Base-by-base conservation (phyloP, 2,329 filamentous ascomycete genomes). In the Metarhizium robertsii region DNA sequence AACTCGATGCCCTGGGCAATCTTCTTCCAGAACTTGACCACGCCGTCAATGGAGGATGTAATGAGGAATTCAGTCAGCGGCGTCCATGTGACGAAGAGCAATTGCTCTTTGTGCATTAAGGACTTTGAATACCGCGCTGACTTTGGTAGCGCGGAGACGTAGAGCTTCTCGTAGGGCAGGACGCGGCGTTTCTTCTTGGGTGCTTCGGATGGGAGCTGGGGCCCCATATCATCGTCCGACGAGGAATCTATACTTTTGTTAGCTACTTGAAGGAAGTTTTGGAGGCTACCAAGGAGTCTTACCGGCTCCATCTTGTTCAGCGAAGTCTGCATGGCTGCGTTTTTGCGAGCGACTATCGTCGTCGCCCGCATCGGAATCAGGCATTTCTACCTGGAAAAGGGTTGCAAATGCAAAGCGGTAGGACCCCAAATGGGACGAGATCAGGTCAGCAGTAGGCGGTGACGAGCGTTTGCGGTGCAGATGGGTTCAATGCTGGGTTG, bases 11-110 rank as follows among this genome's bases (percentile, higher is more conserved):
- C 90, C 38, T 89, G 85, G 2, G 84, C 86, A 60, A 88, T 82
- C 75, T 99, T 99, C 75, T 99, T 99, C 94, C 94, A 99, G 70
- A 99, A 99, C 71, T 99, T 99, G 63, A 97, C 92, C 0, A 92
- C 87, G n/a, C 95, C 95, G 67, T 99, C 94, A 47, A 89, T 75
- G 0, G 94, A 97, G 58, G 88, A 90, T 1, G 94, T 99, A 59
- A 99, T 94, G 42, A 99, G 78, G 67, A 99, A 99, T 63, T 97
- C 94, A 57, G 92, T 96, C 57, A 87, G 76, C 1, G 92, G 92
- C 1, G 95, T 96, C 69, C 96, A 85, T 13, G 86, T 95, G 60
- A 90, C 83, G 65, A 92, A 97, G 56, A 87, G 83, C 52, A 99
- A 74, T 73, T 96, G 91, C 62, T 99, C 94, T 74, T 92, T 92